Base-by-base conservation (phyloP, 2,329 filamentous ascomycete species). In the Penicillium sp. region DNA sequence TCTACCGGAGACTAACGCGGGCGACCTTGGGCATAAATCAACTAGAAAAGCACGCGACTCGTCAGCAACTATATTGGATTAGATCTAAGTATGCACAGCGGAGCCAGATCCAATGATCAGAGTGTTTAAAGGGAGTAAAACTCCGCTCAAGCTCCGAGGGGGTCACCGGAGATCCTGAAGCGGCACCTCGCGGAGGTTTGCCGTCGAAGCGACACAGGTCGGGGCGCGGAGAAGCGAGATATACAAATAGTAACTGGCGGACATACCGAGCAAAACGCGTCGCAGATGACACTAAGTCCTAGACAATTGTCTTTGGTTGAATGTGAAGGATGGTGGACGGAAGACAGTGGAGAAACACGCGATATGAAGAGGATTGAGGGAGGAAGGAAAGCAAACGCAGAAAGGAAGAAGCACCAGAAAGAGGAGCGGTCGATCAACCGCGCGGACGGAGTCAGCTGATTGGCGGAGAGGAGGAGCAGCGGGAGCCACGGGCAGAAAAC, bases 401-500 rank as follows among this genome's bases (percentile, higher is more conserved):
- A 31, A 31, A 31, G 31, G 31, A 55, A 66, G 54, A 63, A 59
- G 61, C 57, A 51, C 56, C 56, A 66, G 67, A 73, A 73, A 70
- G 72, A 70, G 70, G 73, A 72, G 74, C 70, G 70, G 73, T 71
- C 75, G 70, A 74, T 73, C 66, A 63, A 69, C 66, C 67, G 69
- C 70, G 69, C 33, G 62, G 59, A 64, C 54, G 47, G 56, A 52
- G 60, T 56, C 35, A 37, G 50, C 19, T 76, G 69, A 76, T 76
- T 76, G 74, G 74, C 40, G 63, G 66, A 73, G 69, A 71, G 65
- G 72, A 75, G 74, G 74, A 73, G 73, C 67, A 70, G 66, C 67
- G 64, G 68, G 65, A 68, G 65, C 64, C 65, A 68, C 67, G 66
- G 58, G 49, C 60, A 61, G 58, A 62, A 65, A 67, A 62, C 59